Evolutionary conservation across 306 rosid genomes (phyloP).

Genomic region (Luffa aegyptiaca): DNA sequence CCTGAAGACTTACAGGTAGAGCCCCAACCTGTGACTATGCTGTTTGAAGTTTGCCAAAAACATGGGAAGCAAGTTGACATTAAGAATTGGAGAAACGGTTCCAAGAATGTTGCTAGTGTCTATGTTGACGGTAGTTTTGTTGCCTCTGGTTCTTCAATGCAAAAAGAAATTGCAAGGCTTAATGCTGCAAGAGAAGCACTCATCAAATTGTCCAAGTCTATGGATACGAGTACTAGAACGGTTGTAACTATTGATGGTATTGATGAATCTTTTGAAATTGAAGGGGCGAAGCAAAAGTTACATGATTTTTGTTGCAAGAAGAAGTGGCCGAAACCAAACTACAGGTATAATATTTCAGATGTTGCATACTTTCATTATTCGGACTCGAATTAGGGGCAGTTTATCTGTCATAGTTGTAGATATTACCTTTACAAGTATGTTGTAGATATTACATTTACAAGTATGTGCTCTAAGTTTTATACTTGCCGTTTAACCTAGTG

Average conservation of each 20-base stretch:
- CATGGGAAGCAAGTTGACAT: conserved; percentile 46
- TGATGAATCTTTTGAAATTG: conserved; percentile 33
- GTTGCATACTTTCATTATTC: not conserved
- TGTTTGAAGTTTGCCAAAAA: conserved; percentile 57
- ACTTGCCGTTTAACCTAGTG: not conserved
- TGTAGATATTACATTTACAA: not conserved
- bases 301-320: conserved; percentile 37
- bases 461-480: not conserved
- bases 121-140: conserved; percentile 45
- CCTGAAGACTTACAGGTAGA: conserved; percentile 30
- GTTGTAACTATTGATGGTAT: not conserved
- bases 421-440: not conserved
- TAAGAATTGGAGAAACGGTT: conserved; percentile 22
- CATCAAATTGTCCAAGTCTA: conserved; percentile 14
- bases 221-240: not conserved
- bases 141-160: conserved; percentile 46
- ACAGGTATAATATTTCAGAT: conserved; percentile 25
- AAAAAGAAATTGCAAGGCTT: conserved; percentile 51
- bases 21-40: conserved; percentile 59
- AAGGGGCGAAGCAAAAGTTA: conserved; percentile 45
- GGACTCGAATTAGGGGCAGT: not conserved
- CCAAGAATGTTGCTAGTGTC: conserved; percentile 29
- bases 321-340: conserved; percentile 54
- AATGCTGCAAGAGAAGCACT: conserved; percentile 64
- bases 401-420: not conserved